Percentiles rank a stretch among this genome's conserved stretches.
These are phyloP conservation scores for Auxenochlorella pyrenoidosa DNA, from an alignment of 139 green algal species.

Conservation along the genomic window DNA sequence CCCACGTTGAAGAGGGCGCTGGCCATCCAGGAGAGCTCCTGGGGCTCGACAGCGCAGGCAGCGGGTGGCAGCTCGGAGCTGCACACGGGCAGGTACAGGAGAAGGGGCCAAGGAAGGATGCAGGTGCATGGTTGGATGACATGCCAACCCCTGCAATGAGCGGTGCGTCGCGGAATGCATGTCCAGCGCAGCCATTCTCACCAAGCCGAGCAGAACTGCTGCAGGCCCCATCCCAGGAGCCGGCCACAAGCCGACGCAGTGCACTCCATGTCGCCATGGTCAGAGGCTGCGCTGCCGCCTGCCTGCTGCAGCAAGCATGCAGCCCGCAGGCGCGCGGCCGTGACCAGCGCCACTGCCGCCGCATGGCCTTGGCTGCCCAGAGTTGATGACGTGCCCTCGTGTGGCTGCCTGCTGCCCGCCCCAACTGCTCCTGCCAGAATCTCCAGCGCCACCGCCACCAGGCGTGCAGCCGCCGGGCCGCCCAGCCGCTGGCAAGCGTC, in stretches of 20 bases:
- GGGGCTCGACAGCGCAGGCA: background rate
- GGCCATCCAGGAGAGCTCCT: slow-evolving; percentile 42
- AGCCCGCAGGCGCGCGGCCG: slow-evolving; percentile 1
- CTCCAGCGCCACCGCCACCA: slow-evolving; percentile 5
- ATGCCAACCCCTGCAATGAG: too few species aligned
- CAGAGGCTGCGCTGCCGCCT: background rate
- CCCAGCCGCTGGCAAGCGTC: background rate
- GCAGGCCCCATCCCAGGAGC: slow-evolving; percentile 6
- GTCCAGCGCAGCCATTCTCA: background rate
- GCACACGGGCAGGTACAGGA: background rate
- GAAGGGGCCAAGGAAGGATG: background rate
- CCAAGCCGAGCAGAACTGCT: background rate
- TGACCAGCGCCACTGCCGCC: slow-evolving; percentile 15
- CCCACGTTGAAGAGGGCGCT: slow-evolving; percentile 38
- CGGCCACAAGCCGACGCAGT: background rate
- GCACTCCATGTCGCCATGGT: background rate
- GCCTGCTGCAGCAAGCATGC: background rate
- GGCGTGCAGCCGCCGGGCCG: background rate
- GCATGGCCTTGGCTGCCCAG: slow-evolving; percentile 23
- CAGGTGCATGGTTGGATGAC: too few species aligned
- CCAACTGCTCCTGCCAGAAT: background rate
- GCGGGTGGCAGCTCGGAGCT: background rate
- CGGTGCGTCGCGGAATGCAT: too few species aligned
- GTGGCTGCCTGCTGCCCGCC: background rate
- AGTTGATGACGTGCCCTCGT: background rate